Evolutionary conservation across 2,329 filamentous ascomycete species (phyloP), one percentile per base, ranked within the genome.

Genomic region (Fusarium tjaetaba): DNA sequence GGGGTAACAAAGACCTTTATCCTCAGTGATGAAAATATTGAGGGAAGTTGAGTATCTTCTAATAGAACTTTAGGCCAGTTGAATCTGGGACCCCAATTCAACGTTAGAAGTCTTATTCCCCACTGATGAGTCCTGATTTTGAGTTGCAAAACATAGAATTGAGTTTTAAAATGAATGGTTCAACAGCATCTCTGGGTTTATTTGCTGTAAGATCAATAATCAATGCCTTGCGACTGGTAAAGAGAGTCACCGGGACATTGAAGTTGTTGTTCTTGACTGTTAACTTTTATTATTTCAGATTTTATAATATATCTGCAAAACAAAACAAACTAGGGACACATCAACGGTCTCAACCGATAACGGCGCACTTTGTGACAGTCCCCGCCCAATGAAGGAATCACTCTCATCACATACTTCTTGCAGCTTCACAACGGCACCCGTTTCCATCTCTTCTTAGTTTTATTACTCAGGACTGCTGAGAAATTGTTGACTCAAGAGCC

Each of bases 401-500:
- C n/a, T 32, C 38, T 26, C 28, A 24, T 28, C 38, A 30, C 15
- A 48, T 26, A 20, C 38, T 55, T 62, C 43, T 28, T 30, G 32
- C 26, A 38, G 24, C 28, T 49, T 64, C 52, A 30, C 15, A 52
- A 26, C 24, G 24, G 36, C 38, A 28, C 45, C 26, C 34, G 10
- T 15, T 43, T 32, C 51, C 52, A 41, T 26, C 34, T 63, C 55
- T 53, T 28, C 55, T 53, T 30, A 38, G 20, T n/a, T 20, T 48
- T 20, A 28, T 26, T 42, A 26, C 48, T 57, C 55, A 75, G 11
- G 63, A 71, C 39, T 57, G 52, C 56, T 79, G 77, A 3, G 78
- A 77, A 26, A 77, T 51, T 14, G 72, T 73, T 32, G 79, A 75
- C 70, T 86, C 84, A 24, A 87, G 81, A 22, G 88, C 89, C 59